phyloP scores from a whole-genome alignment of 2,329 filamentous ascomycete species.

The Diplodia intermedia region DNA sequence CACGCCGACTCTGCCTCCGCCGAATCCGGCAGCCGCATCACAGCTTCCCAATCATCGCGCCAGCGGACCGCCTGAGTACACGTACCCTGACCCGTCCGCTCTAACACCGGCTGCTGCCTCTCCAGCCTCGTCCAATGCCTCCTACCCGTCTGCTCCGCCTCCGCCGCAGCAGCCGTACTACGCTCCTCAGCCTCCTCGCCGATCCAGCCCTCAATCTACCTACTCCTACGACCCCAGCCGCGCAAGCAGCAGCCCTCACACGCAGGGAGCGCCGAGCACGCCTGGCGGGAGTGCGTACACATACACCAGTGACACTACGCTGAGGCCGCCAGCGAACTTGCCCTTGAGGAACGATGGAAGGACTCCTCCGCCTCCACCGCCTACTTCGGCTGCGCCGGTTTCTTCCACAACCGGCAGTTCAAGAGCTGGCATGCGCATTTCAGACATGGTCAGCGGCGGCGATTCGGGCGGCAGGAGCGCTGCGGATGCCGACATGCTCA shows the following conservation, averaged over 20 bases:
- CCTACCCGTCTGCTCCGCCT: conserved; percentile 48
- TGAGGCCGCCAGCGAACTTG: conserved; percentile 42
- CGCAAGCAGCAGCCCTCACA: conserved; percentile 52
- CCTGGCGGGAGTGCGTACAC: conserved; percentile 44
- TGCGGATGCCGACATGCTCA: conserved; percentile 54
- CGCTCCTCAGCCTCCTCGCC: conserved; percentile 47
- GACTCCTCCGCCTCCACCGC: conserved; percentile 40
- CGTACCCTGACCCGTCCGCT: conserved; percentile 53
- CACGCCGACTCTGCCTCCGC: conserved; percentile 58
- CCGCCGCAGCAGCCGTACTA: conserved; percentile 51
- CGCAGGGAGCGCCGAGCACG: conserved; percentile 47
- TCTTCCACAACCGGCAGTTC: conserved; percentile 37
- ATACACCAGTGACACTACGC: conserved; percentile 37
- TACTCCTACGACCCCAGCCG: conserved; percentile 53
- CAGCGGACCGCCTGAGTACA: conserved; percentile 45
- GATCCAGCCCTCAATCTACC: conserved; percentile 51
- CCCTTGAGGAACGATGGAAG: conserved; percentile 49
- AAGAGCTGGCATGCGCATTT: conserved; percentile 50
- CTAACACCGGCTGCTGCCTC: conserved; percentile 53
- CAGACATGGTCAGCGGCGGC: conserved; percentile 47
- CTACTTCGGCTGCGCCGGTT: conserved; percentile 41
- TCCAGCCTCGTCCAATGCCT: conserved; percentile 52
- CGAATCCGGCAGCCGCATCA: conserved; percentile 53
- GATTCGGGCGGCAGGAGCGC: conserved; percentile 46
- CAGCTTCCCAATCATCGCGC: conserved; percentile 47